A percentile compares a stretch with the other conserved stretches of the same genome.
phyloP scores from a whole-genome alignment of 2,329 filamentous ascomycete species.

The Beauveria sp. region DNA sequence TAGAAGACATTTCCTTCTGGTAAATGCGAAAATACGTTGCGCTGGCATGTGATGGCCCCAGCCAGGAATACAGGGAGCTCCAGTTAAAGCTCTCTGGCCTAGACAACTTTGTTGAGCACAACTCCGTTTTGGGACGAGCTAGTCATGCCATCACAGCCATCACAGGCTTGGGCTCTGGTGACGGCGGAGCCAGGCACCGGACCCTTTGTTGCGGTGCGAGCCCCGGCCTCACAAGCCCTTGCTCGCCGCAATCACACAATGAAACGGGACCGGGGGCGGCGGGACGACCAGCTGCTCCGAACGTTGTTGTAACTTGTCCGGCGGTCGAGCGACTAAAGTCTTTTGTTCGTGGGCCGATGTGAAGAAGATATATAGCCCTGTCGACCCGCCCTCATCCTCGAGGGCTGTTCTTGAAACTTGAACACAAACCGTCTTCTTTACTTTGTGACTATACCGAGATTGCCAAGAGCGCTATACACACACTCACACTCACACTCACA shows the following conservation, averaged over 20 bases:
- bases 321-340: background rate
- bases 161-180: background rate
- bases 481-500: background rate
- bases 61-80: background rate
- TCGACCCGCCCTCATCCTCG: background rate
- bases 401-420: background rate
- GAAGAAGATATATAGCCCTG: constrained; percentile 1
- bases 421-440: background rate
- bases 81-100: background rate
- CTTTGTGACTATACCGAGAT: background rate
- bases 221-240: background rate
- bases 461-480: background rate
- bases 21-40: background rate
- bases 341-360: background rate
- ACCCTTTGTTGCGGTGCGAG: background rate
- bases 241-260: background rate
- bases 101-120: background rate
- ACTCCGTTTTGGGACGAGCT: background rate
- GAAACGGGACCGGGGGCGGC: constrained; percentile 2
- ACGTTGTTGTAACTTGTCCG: background rate
- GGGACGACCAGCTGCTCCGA: background rate
- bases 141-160: background rate
- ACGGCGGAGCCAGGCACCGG: background rate
- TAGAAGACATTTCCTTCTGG: background rate
- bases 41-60: constrained; percentile 5